Conservation (phyloP, 176 grass and related monocot genomes). For the Musa beccarii region DNA sequence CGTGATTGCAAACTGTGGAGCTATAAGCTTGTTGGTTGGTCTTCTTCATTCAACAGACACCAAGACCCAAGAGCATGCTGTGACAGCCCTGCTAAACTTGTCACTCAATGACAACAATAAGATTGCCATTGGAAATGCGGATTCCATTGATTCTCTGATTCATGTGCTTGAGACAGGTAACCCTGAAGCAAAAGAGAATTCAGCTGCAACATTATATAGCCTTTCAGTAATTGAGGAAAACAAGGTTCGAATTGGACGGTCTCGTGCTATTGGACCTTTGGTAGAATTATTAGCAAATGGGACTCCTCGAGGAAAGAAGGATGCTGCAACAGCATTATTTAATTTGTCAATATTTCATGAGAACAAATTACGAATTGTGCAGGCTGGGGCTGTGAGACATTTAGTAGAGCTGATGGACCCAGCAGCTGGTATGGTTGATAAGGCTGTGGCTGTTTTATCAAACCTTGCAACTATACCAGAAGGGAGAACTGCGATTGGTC, state of each 20-base stretch:
- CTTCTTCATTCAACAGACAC: conserved; percentile 60
- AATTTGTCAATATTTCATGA: conserved; percentile 73
- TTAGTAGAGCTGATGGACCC: conserved; percentile 88
- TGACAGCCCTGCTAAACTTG: conserved; percentile 67
- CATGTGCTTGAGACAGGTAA: conserved; percentile 56
- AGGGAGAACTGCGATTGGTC: conserved; percentile 46
- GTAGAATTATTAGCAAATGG: conserved; percentile 57
- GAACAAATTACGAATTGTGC: conserved; percentile 63
- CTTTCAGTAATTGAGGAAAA: conserved; percentile 68
- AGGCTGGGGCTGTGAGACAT: conserved; percentile 52
- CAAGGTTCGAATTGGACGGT: conserved; percentile 60
- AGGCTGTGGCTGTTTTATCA: conserved; percentile 67
- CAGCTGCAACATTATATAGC: conserved; percentile 71
- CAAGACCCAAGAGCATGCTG: conserved; percentile 58
- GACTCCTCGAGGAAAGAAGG: conserved; percentile 66
- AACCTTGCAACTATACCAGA: conserved; percentile 60
- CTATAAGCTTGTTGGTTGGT: conserved; percentile 46
- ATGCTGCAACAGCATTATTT: conserved; percentile 68
- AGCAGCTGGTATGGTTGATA: conserved; percentile 70
- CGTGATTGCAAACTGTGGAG: conserved; percentile 43
- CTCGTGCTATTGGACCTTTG: conserved; percentile 53
- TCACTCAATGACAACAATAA: conserved; percentile 76
- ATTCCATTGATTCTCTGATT: conserved; percentile 56
- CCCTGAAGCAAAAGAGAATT: conserved; percentile 70
- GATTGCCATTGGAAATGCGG: conserved; percentile 45